Conservation (phyloP, 1,139 yeast species). For the Lodderomyces beijingensis region DNA sequence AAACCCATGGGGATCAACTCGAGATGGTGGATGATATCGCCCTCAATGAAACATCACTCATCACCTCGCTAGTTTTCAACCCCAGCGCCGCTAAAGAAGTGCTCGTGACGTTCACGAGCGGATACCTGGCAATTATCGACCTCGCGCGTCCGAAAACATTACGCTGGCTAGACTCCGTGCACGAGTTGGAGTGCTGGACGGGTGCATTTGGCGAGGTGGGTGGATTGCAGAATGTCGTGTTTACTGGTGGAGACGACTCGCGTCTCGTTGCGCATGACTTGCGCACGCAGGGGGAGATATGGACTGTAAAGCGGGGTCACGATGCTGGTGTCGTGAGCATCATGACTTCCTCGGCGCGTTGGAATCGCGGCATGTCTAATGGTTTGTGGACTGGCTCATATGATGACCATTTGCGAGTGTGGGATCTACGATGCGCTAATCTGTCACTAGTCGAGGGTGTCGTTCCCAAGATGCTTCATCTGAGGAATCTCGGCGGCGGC, state of each 20-base stretch:
- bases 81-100: constrained; percentile 31
- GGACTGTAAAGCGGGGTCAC: constrained; percentile 60
- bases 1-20: constrained; percentile 12
- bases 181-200: constrained; percentile 86
- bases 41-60: constrained; percentile 47
- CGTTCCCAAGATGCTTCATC: constrained; percentile 41
- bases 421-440: constrained; percentile 65
- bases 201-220: constrained; percentile 65
- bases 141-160: constrained; percentile 16
- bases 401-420: constrained; percentile 69
- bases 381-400: constrained; percentile 86
- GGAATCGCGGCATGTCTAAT: constrained; percentile 44
- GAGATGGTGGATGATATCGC: constrained; percentile 27
- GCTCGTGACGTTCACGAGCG: constrained; percentile 58
- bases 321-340: constrained; percentile 89
- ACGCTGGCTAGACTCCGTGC: constrained; percentile 29
- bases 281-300: constrained; percentile 45
- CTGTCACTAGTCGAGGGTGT: constrained; percentile 42
- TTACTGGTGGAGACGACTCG: constrained; percentile 92
- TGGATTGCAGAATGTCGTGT: constrained; percentile 53
- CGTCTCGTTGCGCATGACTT: constrained; percentile 71
- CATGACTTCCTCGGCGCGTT: constrained; percentile 39
- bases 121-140: constrained; percentile 39
- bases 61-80: constrained; percentile 67
- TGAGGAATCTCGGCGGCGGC: constrained; percentile 76